Conservation (phyloP, 1,284 basidiomycete species). For the Vanrija pseudolonga region DNA sequence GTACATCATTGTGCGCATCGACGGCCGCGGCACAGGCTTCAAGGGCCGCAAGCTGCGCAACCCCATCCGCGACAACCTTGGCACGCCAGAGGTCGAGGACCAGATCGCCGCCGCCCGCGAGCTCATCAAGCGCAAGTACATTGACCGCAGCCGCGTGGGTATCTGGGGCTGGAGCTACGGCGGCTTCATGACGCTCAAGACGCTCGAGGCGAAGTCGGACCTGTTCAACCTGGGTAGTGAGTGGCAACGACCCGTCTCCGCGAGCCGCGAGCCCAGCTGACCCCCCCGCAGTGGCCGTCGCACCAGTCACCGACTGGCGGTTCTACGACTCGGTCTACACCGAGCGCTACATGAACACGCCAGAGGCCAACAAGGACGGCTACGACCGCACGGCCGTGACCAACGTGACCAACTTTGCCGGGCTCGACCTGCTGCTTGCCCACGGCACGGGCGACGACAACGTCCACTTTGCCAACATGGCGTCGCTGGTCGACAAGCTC, state of each 20-base stretch:
- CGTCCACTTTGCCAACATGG: conserved; percentile 85
- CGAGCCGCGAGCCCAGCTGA: neutral
- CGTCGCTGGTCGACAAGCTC: conserved; percentile 86
- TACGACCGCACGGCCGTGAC: conserved; percentile 81
- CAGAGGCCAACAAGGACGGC: conserved; percentile 68
- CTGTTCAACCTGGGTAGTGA: conserved; percentile 81
- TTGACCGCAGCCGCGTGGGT: conserved; percentile 69
- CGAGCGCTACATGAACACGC: conserved; percentile 93
- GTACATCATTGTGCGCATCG: conserved; percentile 82
- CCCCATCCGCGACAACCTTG: conserved; percentile 76
- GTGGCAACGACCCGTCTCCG: no score
- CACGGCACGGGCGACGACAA: conserved; percentile 95
- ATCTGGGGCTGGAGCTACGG: conserved; percentile 97
- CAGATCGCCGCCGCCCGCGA: conserved; percentile 72
- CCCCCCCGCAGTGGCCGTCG: conserved; percentile 19
- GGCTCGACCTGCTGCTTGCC: conserved; percentile 72
- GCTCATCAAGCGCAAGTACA: conserved; percentile 48
- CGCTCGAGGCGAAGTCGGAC: conserved; percentile 78
- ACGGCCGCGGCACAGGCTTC: conserved; percentile 91
- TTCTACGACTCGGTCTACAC: conserved; percentile 68
- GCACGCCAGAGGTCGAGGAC: conserved; percentile 79
- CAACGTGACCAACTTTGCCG: conserved; percentile 75
- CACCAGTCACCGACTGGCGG: conserved; percentile 74
- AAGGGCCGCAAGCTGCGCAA: conserved; percentile 79
- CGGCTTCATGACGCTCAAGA: conserved; percentile 87